Evolutionary conservation across 495 filamentous ascomycete genomes (phyloP).

Genomic region (Corynascus novoguineensis): DNA sequence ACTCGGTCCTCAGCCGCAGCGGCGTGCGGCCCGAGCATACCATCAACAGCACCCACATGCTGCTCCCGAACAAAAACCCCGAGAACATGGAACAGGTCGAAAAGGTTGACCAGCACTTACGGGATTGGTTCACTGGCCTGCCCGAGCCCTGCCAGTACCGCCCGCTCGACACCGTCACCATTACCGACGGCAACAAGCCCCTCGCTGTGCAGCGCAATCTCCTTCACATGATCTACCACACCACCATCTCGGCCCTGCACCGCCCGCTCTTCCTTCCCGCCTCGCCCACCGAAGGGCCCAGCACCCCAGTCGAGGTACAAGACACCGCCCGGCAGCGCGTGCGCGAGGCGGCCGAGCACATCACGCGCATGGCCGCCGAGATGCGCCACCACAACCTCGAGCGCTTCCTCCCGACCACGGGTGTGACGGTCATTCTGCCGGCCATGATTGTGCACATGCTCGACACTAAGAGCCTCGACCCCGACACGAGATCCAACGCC

Average conservation of each 20-base stretch:
- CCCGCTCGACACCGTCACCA: constrained; percentile 43
- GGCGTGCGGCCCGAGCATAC: constrained; percentile 63
- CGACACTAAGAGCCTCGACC: constrained; percentile 75
- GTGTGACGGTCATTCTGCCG: constrained; percentile 81
- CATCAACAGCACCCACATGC: constrained; percentile 80
- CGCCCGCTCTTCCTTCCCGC: constrained; percentile 80
- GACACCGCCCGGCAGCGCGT: constrained; percentile 76
- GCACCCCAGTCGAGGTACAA: constrained; percentile 55
- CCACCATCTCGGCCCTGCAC: constrained; percentile 80
- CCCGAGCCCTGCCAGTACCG: constrained; percentile 61
- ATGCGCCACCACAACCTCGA: constrained; percentile 65
- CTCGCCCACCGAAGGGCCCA: constrained; percentile 51
- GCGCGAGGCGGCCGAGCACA: constrained; percentile 69
- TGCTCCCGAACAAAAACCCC: constrained; percentile 77
- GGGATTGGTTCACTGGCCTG: constrained; percentile 64
- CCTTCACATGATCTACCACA: constrained; percentile 84
- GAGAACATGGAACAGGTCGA: constrained; percentile 69
- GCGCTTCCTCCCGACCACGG: constrained; percentile 75
- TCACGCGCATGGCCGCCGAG: constrained; percentile 70
- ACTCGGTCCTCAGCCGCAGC: constrained; percentile 78
- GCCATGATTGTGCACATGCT: constrained; percentile 88
- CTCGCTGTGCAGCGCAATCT: constrained; percentile 71
- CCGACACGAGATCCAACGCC: constrained; percentile 59
- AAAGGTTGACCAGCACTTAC: constrained; percentile 65
- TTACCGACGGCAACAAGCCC: constrained; percentile 33